phyloP scores from a whole-genome alignment of 23 red algal genomes.

The Cyanidioschyzon merolae region DNA sequence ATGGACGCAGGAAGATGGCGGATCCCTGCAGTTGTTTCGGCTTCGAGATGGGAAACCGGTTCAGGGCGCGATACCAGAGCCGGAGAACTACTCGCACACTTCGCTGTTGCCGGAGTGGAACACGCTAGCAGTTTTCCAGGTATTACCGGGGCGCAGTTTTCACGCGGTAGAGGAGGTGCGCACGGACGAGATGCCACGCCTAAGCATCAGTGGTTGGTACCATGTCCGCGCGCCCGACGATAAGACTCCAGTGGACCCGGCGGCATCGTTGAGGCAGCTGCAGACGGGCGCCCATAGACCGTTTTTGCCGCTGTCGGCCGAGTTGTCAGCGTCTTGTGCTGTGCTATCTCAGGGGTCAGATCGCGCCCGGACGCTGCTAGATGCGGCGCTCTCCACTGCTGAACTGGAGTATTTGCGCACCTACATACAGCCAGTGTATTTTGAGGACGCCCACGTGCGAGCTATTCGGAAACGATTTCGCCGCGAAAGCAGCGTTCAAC shows the following conservation, averaged over 20 bases:
- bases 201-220: conserved; percentile 17
- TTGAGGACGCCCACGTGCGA: neutral
- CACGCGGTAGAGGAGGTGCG: conserved; percentile 14
- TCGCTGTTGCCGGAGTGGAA: conserved; percentile 12
- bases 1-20: neutral
- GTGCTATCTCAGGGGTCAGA: neutral
- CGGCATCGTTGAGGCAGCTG: neutral
- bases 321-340: neutral
- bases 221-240: neutral
- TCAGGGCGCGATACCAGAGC: neutral
- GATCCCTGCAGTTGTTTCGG: neutral
- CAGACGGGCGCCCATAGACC: neutral
- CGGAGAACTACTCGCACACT: neutral
- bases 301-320: neutral
- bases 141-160: neutral
- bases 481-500: conserved; percentile 5
- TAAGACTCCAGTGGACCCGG: neutral
- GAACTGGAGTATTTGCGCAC: neutral
- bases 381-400: neutral
- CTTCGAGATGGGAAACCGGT: neutral
- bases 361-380: neutral
- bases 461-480: neutral
- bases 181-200: neutral
- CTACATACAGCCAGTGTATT: neutral
- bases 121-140: neutral